Percentiles rank a stretch among this genome's conserved stretches.
These are phyloP conservation scores for Colletotrichum spaethianum DNA, from an alignment of 2,329 filamentous ascomycete species.

Conservation along the genomic window DNA sequence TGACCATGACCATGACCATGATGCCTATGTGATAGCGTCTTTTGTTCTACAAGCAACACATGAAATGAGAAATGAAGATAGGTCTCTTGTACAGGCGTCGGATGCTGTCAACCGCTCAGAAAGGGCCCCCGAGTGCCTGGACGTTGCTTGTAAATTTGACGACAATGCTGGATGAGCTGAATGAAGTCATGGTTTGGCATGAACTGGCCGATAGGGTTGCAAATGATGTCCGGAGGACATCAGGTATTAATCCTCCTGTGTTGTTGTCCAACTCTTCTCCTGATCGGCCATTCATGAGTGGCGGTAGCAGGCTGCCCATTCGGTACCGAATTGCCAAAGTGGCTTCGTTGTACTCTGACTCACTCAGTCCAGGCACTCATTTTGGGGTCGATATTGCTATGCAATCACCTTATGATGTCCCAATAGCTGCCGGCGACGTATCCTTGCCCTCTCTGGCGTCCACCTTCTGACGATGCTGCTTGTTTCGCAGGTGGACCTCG, in stretches of 20 bases:
- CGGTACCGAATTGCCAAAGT: neutral
- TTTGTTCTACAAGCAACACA: slow-evolving; percentile 10
- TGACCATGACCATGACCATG: neutral
- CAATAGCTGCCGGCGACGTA: slow-evolving; percentile 38
- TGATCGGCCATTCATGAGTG: neutral
- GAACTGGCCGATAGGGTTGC: neutral
- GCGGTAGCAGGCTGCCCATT: neutral
- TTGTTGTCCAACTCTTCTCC: neutral
- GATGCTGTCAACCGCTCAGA: neutral
- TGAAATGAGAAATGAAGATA: neutral
- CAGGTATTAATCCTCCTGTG: neutral
- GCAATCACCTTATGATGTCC: slow-evolving; percentile 10
- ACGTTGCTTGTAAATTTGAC: neutral
- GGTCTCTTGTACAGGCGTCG: slow-evolving; percentile 1
- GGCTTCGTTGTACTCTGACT: slow-evolving; percentile 8
- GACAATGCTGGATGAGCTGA: neutral
- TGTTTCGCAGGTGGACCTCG: slow-evolving; percentile 91
- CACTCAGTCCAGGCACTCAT: neutral
- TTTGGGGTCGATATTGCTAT: neutral
- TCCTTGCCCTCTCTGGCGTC: slow-evolving; percentile 49
- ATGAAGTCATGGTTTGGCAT: neutral
- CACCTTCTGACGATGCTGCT: slow-evolving; percentile 82
- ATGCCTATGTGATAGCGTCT: neutral
- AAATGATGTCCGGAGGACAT: neutral
- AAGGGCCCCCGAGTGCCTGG: neutral